A percentile compares a stretch with the other conserved stretches of the same genome.
These are phyloP conservation scores for Eucalyptus erythrocorys DNA, from an alignment of 345 rosid species.

Conservation along the genomic window DNA sequence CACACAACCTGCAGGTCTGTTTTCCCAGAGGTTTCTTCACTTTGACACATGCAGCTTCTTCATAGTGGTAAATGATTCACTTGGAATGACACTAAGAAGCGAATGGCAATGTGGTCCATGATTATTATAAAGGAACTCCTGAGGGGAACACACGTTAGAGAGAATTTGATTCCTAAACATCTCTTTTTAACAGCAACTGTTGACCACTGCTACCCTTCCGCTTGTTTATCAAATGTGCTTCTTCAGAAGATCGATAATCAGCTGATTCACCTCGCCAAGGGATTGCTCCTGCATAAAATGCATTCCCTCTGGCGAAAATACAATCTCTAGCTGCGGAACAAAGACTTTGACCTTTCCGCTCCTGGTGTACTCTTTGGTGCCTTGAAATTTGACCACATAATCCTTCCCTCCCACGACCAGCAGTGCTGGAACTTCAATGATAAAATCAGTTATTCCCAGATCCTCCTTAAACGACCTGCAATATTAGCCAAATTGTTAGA, in stretches of 20 bases:
- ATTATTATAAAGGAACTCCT: not conserved
- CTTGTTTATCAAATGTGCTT: not conserved
- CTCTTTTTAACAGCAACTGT: not conserved
- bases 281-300: conserved; percentile 3
- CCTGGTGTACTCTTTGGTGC: conserved; percentile 27
- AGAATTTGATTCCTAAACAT: not conserved
- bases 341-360: conserved; percentile 14
- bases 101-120: not conserved
- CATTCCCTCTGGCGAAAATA: not conserved
- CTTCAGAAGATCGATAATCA: not conserved
- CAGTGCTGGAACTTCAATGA: conserved; percentile 20
- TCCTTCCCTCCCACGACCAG: conserved; percentile 42
- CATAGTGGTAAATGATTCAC: not conserved
- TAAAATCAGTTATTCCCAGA: not conserved
- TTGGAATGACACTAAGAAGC: not conserved
- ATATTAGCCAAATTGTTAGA: not conserved
- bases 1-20: not conserved
- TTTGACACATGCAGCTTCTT: not conserved
- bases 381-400: conserved; percentile 29
- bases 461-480: not conserved
- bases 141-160: not conserved
- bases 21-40: not conserved
- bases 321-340: conserved; percentile 26
- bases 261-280: not conserved
- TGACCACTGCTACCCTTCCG: not conserved